Evolutionary conservation across 148 eudicot species (phyloP).

Genomic region (Amaranthus cruentus): DNA sequence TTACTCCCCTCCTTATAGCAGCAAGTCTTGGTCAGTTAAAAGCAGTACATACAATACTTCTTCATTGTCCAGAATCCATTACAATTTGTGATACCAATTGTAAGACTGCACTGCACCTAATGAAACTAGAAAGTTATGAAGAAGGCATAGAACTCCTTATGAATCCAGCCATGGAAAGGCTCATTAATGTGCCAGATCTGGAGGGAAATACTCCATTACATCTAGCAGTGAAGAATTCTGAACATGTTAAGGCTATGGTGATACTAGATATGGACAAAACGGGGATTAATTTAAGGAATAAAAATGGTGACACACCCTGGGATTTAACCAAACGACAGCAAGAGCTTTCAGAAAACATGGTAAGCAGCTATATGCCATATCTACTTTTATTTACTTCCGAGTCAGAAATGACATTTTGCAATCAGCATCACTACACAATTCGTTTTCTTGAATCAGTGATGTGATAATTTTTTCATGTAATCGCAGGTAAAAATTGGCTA

Average conservation of each 20-base stretch:
- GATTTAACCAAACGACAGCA: conserved; percentile 35
- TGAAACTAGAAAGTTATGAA: conserved; percentile 22
- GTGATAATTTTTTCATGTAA: not conserved
- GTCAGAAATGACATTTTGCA: not conserved
- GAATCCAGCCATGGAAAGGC: conserved; percentile 21
- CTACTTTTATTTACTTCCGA: not conserved
- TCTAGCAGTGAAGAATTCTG: conserved; percentile 29
- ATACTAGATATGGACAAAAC: conserved; percentile 26
- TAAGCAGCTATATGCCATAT: conserved; percentile 18
- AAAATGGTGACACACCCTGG: conserved; percentile 33
- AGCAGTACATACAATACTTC: conserved; percentile 35
- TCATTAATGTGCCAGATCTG: conserved; percentile 31
- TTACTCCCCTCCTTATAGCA: conserved; percentile 39
- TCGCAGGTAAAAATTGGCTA: conserved; percentile 39
- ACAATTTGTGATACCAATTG: conserved; percentile 26
- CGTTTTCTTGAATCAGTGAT: not conserved
- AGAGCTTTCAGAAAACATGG: conserved; percentile 35
- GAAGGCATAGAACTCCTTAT: conserved; percentile 29
- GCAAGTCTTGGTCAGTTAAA: conserved; percentile 29
- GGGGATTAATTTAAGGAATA: conserved; percentile 22
- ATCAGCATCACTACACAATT: too few relatives aligned
- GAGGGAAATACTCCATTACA: conserved; percentile 46
- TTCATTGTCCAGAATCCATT: conserved; percentile 34
- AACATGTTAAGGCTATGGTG: conserved; percentile 29
- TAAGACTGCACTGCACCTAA: conserved; percentile 32